A percentile compares a stretch with the other conserved stretches of the same genome.
Evolutionary conservation across 441 rosid genomes (phyloP).

Genomic region (Erysimum pusillum): DNA sequence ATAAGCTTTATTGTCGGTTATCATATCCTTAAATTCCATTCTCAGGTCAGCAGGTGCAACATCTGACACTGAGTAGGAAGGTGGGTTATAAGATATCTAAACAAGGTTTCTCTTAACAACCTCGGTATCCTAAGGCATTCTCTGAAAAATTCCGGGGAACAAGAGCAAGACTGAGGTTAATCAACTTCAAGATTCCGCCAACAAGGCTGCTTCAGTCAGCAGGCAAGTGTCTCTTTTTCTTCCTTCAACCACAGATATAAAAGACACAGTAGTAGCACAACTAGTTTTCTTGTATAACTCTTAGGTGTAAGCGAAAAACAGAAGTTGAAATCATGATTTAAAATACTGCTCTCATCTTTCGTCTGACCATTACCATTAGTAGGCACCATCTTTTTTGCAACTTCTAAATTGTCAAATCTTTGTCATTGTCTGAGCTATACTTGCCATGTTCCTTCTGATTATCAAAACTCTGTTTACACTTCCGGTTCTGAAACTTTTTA

Average conservation of each 20-base stretch:
- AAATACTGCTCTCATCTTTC: neutral
- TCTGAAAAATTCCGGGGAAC: neutral
- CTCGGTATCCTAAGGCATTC: neutral
- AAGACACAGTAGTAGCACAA: conserved; percentile 13
- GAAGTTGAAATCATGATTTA: conserved; percentile 7
- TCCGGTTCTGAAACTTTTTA: neutral
- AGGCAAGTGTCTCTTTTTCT: conserved; percentile 36
- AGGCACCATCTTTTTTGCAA: conserved; percentile 12
- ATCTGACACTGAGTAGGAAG: conserved; percentile 12
- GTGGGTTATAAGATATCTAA: conserved; percentile 13
- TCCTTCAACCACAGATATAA: neutral
- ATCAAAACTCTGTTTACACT: conserved; percentile 1
- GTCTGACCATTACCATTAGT: conserved; percentile 13
- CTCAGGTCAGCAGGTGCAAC: conserved; percentile 19
- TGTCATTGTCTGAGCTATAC: neutral
- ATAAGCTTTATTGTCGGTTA: neutral
- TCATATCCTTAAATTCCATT: neutral
- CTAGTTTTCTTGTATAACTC: conserved; percentile 1
- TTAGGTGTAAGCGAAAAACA: conserved; percentile 24
- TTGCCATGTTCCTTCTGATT: neutral
- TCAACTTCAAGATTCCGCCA: conserved; percentile 15
- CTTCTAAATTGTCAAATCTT: conserved; percentile 1
- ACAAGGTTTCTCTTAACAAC: conserved; percentile 13
- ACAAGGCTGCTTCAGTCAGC: conserved; percentile 24
- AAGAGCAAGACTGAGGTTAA: neutral